Percentiles rank a stretch among this genome's conserved stretches.
Conservation (phyloP, 495 filamentous ascomycete genomes). For the Letharia columbiana region DNA sequence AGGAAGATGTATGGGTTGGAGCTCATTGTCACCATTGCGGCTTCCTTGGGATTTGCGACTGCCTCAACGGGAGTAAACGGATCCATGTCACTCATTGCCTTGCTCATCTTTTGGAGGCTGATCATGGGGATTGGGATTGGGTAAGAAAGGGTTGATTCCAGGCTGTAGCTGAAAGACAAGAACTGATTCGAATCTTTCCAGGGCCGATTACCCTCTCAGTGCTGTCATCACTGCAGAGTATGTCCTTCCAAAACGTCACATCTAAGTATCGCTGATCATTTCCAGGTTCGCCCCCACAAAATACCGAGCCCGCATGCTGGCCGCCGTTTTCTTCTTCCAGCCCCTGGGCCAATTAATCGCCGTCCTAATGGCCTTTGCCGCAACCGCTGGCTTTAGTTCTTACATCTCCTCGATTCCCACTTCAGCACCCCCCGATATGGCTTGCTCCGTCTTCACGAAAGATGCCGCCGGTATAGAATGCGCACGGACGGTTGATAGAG, state of each 20-base stretch:
- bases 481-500: slow-evolving; percentile 33
- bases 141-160: slow-evolving; percentile 24
- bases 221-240: slow-evolving; percentile 57
- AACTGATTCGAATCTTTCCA: background rate
- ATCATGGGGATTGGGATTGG: slow-evolving; percentile 47
- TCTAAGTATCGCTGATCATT: background rate
- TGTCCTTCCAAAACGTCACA: slow-evolving; percentile 10
- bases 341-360: slow-evolving; percentile 56
- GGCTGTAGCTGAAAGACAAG: slow-evolving; percentile 30
- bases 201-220: slow-evolving; percentile 46
- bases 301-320: slow-evolving; percentile 55
- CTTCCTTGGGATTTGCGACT: slow-evolving; percentile 49
- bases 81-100: slow-evolving; percentile 49
- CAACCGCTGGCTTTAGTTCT: slow-evolving; percentile 34
- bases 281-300: slow-evolving; percentile 49
- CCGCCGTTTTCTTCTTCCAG: slow-evolving; percentile 59
- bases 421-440: background rate
- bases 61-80: slow-evolving; percentile 34
- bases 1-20: slow-evolving; percentile 57
- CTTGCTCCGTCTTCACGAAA: slow-evolving; percentile 16
- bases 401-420: slow-evolving; percentile 1
- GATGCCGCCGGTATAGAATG: slow-evolving; percentile 27
- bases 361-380: slow-evolving; percentile 43
- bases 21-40: slow-evolving; percentile 48
- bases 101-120: slow-evolving; percentile 52